These are phyloP conservation scores for Ophiostoma quercus DNA, from an alignment of 2,329 filamentous ascomycete species.

Conservation along the genomic window DNA sequence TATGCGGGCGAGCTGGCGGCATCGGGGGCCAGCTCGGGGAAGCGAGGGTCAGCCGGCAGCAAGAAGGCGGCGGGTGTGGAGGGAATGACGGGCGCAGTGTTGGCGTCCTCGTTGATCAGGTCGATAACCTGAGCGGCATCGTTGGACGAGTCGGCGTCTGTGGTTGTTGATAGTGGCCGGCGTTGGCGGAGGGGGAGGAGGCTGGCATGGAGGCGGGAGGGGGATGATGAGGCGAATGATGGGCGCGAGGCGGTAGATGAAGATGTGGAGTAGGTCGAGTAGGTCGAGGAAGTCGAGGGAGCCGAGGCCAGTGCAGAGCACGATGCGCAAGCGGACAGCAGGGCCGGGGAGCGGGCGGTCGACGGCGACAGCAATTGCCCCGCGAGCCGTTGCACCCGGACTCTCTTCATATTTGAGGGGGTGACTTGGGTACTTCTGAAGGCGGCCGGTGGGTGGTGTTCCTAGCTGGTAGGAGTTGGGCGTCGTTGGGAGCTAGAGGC, in stretches of 20 bases:
- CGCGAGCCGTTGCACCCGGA: conserved; percentile 56
- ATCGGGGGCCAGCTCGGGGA: conserved; percentile 33
- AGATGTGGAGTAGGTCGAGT: background rate
- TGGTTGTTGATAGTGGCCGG: conserved; percentile 19
- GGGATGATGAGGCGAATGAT: conserved; percentile 26
- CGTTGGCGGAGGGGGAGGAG: background rate
- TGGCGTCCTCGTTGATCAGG: conserved; percentile 10
- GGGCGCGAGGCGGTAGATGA: background rate
- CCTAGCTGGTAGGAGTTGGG: background rate
- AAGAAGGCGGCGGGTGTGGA: conserved; percentile 17
- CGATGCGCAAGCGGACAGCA: conserved; percentile 18
- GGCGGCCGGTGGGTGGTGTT: background rate
- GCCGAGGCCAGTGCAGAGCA: conserved; percentile 7
- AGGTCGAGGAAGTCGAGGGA: background rate
- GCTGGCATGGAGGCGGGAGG: conserved; percentile 19
- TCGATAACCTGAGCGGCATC: background rate
- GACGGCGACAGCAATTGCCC: conserved; percentile 49
- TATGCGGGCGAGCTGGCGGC: conserved; percentile 35
- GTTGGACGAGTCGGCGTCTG: background rate
- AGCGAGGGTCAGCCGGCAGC: conserved; percentile 23
- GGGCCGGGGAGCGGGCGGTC: conserved; percentile 40
- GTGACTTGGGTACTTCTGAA: background rate
- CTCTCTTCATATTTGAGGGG: conserved; percentile 50
- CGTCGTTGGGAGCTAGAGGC: background rate
- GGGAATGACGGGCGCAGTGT: conserved; percentile 15